Evolutionary conservation across 2,329 filamentous ascomycete genomes (phyloP), one percentile per base, ranked within the genome.

Genomic region (Aspergillus amoenus): DNA sequence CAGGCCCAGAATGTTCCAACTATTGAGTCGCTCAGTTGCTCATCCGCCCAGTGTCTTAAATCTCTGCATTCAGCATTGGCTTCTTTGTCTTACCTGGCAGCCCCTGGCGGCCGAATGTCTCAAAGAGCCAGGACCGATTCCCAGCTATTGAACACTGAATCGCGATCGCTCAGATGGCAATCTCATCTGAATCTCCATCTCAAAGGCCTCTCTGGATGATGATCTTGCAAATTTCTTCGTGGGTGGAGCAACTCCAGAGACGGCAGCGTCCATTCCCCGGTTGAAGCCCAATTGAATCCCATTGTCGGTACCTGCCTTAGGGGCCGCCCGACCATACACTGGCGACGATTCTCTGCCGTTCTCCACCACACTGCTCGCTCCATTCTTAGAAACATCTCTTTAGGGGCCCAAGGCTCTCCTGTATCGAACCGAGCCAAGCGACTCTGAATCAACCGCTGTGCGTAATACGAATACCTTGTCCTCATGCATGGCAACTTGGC

Each of bases 281-380:
- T 59, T 53, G 61, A 58, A 58, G 59, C 62, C 62, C 62, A 64
- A 64, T 53, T 24, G 51, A 46, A 41, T 60, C 52, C 45, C 52
- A 57, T 59, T 59, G 41, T 49, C 55, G 51, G 62, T 64, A 64
- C 62, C 62, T 64, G 62, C 62, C 49, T 64, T 61, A 63, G 62
- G 58, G 57, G 52, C 57, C 53, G 52, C 48, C 27, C 55, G 51
- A 48, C 48, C 50, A 60, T 44, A 55, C 17, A 52, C 59, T 57
- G 52, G 50, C 45, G 49, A 50, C 55, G 34, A 57, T 52, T 52
- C 32, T 58, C 58, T 57, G 58, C 55, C 52, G 55, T 53, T 55
- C 59, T 64, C 62, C 59, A 63, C 62, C 59, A 63, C 61, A 53
- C 51, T 30, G 12, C 27, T 21, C 22, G 30, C 39, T 59, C 62